Evolutionary conservation across 805 yeast species (phyloP).

Genomic region (Nakazawaea ambrosiae): DNA sequence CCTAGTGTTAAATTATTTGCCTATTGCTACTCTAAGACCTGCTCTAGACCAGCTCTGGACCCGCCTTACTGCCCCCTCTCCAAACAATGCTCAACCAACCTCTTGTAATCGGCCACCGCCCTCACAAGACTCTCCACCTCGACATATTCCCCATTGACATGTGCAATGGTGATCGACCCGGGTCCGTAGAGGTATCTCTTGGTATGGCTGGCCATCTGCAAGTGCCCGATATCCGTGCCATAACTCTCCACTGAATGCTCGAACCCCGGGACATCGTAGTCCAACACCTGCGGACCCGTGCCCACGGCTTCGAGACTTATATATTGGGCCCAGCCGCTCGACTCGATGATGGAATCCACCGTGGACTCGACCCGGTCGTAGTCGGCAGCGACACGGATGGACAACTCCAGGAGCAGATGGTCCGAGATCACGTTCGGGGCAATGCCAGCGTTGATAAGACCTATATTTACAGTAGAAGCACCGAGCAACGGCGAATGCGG

Average conservation of each 20-base stretch:
- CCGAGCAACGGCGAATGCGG: conserved; percentile 52
- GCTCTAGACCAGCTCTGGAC: neutral
- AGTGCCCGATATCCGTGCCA: conserved; percentile 39
- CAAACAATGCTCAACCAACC: conserved; percentile 22
- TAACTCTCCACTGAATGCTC: conserved; percentile 25
- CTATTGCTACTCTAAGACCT: too few species aligned
- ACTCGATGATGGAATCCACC: neutral
- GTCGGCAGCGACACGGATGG: conserved; percentile 47
- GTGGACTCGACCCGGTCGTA: neutral
- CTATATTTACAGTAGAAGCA: conserved; percentile 54
- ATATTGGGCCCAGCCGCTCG: neutral
- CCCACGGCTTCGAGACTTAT: neutral
- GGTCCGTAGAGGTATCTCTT: conserved; percentile 59
- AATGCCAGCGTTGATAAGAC: conserved; percentile 50
- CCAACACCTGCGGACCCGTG: conserved; percentile 17
- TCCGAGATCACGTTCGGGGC: conserved; percentile 65
- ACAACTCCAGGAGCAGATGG: conserved; percentile 37
- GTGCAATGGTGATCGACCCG: conserved; percentile 57
- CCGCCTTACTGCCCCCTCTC: neutral
- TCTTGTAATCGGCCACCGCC: conserved; percentile 49
- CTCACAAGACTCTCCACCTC: conserved; percentile 35
- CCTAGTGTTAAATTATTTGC: too few species aligned
- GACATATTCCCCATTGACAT: conserved; percentile 49
- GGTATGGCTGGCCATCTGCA: conserved; percentile 23
- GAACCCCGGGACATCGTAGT: conserved; percentile 28